Evolutionary conservation across 2,329 filamentous ascomycete genomes (phyloP).

Genomic region (Ramularia collo-cygni): DNA sequence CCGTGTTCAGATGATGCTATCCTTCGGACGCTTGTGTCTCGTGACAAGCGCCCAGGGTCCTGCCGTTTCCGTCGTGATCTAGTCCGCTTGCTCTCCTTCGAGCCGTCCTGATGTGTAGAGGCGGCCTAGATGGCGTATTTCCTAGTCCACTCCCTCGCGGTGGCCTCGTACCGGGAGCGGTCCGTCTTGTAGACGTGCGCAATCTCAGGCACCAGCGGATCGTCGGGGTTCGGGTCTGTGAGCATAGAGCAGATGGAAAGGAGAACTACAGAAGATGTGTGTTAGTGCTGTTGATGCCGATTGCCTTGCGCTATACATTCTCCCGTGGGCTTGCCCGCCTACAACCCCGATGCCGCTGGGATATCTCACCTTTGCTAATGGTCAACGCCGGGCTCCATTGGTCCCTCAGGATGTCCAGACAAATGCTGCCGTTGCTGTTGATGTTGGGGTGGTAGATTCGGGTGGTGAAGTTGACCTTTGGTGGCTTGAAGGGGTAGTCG

Average conservation of each 20-base stretch:
- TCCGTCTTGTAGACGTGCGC: slow-evolving; percentile 99
- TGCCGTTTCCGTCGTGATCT: too few relatives aligned
- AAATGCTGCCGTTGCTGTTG: slow-evolving; percentile 99
- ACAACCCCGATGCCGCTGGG: too few relatives aligned
- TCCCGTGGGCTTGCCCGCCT: too few relatives aligned
- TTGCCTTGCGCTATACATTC: too few relatives aligned
- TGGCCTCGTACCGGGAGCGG: slow-evolving; percentile 89
- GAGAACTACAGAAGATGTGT: slow-evolving; percentile 55
- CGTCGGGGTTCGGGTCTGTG: slow-evolving; percentile 98
- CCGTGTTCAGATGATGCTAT: too few relatives aligned
- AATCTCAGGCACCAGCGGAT: slow-evolving; percentile 97
- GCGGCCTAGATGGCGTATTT: slow-evolving; percentile 64
- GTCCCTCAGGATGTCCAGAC: slow-evolving; percentile 94
- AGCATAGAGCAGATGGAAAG: slow-evolving; percentile 99
- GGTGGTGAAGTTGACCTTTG: slow-evolving; percentile 99
- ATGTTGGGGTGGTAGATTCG: slow-evolving; percentile 99
- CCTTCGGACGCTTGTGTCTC: too few relatives aligned
- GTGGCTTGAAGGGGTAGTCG: slow-evolving; percentile 99
- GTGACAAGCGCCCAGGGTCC: too few relatives aligned
- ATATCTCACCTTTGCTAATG: slow-evolving; percentile 88
- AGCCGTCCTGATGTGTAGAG: too few relatives aligned
- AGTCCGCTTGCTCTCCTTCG: too few relatives aligned
- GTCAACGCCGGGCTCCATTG: slow-evolving; percentile 99
- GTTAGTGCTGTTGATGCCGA: slow-evolving; percentile 24
- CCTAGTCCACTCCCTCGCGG: slow-evolving; percentile 94